Base-by-base conservation (phyloP, 306 rosid genomes). In the Elaeagnus macrophylla region DNA sequence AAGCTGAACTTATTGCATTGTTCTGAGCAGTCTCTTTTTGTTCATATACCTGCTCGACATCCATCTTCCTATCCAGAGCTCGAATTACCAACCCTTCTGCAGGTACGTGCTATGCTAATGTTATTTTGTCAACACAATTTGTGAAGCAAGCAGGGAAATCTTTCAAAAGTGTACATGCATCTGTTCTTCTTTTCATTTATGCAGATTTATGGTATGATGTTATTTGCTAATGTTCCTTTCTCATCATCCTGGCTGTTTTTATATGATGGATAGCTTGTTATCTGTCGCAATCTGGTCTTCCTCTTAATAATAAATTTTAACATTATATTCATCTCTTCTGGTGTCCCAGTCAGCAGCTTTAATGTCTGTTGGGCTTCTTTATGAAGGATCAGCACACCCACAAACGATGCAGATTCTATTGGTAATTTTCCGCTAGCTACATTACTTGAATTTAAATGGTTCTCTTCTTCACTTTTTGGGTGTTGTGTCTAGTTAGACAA, bases 381-480 rank as follows among this genome's bases (percentile, higher is more conserved):
- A 83, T 45, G 94, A 90, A 81, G 91, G 95, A 64, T 83, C 97
- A 64, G 94, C 91, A 10, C 94, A 90, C 46, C 94, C 97, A 38
- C 91, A 78, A 56, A 81, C 97, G 59, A 81, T 90, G 94, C 94
- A 83, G 73, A 74, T 75, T 75, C 81, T 90, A 56, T 70, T 90
- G 97, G 97, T 90, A 83, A 51, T 53, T 57, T 8, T 48, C 54
- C 72, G 61, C 46, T 75, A 38, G 61, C 51, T 36, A 53, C 43
- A 44, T 47, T 18, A 39, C 49, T 57, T 52, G 46, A 48, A 61
- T 45, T 6, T 60, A 39, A 44, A 12, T 36, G 48, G 39, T 20
- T 12, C 50, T 51, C 8, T 37, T 60, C 32, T 64, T 25, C 32
- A 25, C 32, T 25, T 25, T 25, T 25, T 25, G 32, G 32, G 32